Base-by-base conservation (phyloP, 2,329 filamentous ascomycete genomes). In the Nigrograna mackinnonii region DNA sequence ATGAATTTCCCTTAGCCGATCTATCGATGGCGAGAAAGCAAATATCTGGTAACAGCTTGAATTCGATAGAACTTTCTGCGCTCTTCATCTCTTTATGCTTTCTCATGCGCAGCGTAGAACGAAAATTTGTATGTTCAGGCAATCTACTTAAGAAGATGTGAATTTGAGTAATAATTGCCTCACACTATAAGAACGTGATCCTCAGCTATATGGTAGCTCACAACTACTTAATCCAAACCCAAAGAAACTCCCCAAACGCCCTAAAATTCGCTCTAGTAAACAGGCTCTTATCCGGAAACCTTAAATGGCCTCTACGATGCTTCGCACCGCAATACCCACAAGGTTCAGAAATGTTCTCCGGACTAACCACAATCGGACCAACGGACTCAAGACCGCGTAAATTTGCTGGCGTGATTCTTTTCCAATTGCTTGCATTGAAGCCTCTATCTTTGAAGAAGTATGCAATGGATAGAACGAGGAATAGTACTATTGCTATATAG, bases 211-310 rank as follows among this genome's bases (percentile, higher is more conserved):
- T n/a, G n/a, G n/a, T n/a, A n/a, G n/a, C n/a, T n/a, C n/a, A n/a
- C n/a, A n/a, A n/a, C n/a, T n/a, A 60, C 49, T 58, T 60, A 30
- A 60, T 45, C 57, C 57, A 60, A 12, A 53, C 49, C 57, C 57
- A 60, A 17, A 58, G 44, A 40, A 60, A 60, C 22, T 41, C 39
- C 13, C 55, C 44, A 16, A 58, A 35, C 18, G 57, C 51, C 33
- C 53, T 58, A 7, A 51, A 36, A 33, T 60, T 60, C 16, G 58
- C 57, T 21, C 14, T 52, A 42, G 55, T 53, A 60, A 5, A 58
- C 41, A 6, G 53, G 47, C 28, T 41, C 49, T 26, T 60, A 41
- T 60, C 54, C n/a, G 57, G 57, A 28, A 51, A 52, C 14, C 49
- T 47, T 19, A 60, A 37, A 22, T 58, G 53, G 1, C 57, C 57